phyloP scores from a whole-genome alignment of 1,284 basidiomycete genomes.

The Microbotryum saponariae region DNA sequence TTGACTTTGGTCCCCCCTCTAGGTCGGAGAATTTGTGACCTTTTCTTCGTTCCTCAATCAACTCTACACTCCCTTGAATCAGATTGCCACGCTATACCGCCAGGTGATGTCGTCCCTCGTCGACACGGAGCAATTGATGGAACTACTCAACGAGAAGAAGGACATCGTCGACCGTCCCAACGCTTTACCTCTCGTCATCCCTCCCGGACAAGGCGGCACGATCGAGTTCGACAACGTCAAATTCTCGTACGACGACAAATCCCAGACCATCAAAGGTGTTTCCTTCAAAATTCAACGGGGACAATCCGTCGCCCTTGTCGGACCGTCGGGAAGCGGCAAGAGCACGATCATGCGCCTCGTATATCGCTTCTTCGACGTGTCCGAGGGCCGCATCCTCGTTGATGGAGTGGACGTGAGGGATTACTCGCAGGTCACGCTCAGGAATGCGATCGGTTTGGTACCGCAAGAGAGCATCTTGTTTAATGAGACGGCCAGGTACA shows the following conservation, averaged over 20 bases:
- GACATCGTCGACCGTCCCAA: conserved; percentile 73
- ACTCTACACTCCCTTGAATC: conserved; percentile 65
- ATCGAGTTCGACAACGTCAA: conserved; percentile 62
- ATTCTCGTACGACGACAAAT: conserved; percentile 71
- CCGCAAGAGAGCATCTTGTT: conserved; percentile 65
- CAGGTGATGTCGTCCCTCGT: conserved; percentile 47
- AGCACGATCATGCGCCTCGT: conserved; percentile 42
- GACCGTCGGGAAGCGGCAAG: conserved; percentile 46
- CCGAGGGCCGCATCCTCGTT: conserved; percentile 50
- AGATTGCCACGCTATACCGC: conserved; percentile 48
- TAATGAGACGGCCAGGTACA: conserved; percentile 51
- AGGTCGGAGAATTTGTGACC: conserved; percentile 45
- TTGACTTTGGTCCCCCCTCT: conserved; percentile 48
- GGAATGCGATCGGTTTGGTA: conserved; percentile 56
- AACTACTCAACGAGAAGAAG: conserved; percentile 62
- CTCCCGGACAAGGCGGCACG: conserved; percentile 51
- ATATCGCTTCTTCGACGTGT: conserved; percentile 82
- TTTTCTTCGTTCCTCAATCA: conserved; percentile 58
- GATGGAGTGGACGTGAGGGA: conserved; percentile 79
- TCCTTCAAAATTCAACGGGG: conserved; percentile 77
- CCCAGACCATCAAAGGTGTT: conserved; percentile 63
- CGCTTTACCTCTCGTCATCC: conserved; percentile 64
- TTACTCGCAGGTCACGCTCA: conserved; percentile 66
- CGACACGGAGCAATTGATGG: conserved; percentile 66
- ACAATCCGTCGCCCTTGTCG: conserved; percentile 68